Evolutionary conservation across 2,329 filamentous ascomycete species (phyloP).

Genomic region (Clonostachys rosea): DNA sequence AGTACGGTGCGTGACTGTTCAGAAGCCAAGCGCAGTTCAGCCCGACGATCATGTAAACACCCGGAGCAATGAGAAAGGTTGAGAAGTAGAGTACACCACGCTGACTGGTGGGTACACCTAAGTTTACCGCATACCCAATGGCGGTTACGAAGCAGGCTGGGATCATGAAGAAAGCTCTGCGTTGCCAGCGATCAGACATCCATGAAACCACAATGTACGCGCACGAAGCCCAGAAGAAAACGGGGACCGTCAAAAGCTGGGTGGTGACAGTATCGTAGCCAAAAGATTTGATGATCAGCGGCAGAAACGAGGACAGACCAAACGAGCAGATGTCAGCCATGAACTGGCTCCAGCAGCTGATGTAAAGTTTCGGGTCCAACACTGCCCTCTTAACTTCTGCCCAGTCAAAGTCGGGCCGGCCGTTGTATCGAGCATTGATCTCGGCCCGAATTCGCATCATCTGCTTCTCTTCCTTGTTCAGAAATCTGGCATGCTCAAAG

Average conservation of each 20-base stretch:
- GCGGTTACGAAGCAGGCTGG: constrained; percentile 11
- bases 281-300: constrained; percentile 20
- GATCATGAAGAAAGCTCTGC: constrained; percentile 10
- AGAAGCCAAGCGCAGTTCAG: constrained; percentile 41
- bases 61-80: constrained; percentile 12
- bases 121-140: constrained; percentile 16
- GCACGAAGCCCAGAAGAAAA: constrained; percentile 12
- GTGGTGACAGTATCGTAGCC: constrained; percentile 19
- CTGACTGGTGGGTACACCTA: constrained; percentile 8
- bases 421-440: constrained; percentile 7
- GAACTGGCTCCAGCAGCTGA: constrained; percentile 18
- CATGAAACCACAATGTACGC: constrained; percentile 20
- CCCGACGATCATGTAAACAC: constrained; percentile 19
- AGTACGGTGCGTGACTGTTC: constrained; percentile 39
- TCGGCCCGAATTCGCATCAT: constrained; percentile 9
- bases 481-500: constrained; percentile 70
- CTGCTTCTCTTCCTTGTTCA: constrained; percentile 26
- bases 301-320: constrained; percentile 20
- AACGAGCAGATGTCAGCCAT: constrained; percentile 19
- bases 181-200: constrained; percentile 9
- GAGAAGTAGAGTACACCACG: constrained; percentile 8
- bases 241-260: constrained; percentile 23
- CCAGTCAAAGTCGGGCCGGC: constrained; percentile 9
- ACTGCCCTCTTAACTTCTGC: constrained; percentile 6
- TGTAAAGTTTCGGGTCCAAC: constrained; percentile 17